Base-by-base conservation (phyloP, 139 green algal genomes). In the Chlorella sp. region DNA sequence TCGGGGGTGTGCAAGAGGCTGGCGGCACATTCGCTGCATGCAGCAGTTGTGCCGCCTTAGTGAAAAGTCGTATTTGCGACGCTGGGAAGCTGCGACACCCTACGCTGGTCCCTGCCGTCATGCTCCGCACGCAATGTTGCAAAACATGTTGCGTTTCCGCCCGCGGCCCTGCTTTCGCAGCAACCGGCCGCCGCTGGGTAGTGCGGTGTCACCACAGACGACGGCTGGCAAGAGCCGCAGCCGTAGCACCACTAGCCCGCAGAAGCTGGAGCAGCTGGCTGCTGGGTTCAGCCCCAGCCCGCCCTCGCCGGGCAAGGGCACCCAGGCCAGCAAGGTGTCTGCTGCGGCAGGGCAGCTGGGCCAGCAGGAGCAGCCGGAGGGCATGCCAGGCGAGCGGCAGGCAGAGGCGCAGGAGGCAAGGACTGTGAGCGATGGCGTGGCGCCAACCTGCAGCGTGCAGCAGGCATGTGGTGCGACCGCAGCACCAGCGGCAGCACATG, bases 281-380 rank as follows among this genome's bases (percentile, higher is more conserved):
- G 36, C 60, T 9, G 28, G 71, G 34, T 32, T 82, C 20, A 73
- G 55, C 36, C 76, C 76, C 26, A 72, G 76, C 76, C 76, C 57
- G 60, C 36, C 36, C 71, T 63, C 57, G 56, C 30, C 16, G 44
- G 72, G 34, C n/a, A 28, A 38, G 73, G 30, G 60, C 34, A 41
- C 76, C 23, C 76, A 82, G 60, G 76, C 60, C 26, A 82, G 76
- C 76, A 47, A 38, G 20, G 74, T 38, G 20, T 63, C 32, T 12
- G 57, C 11, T 20, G 21, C 1, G 55, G 30, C n/a, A 60, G 15
- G 0, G 32, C 76, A 57, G 36, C 47, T 12, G 69, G 26, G n/a
- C 38, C 76, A 57, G 36, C 60, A 73, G 70, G 9, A 32, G 44
- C 6, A 1, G 70, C 23, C 21, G 25, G 25, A 60, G 39, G 18